These are phyloP conservation scores for barrel medic (Medicago truncatula) DNA, from an alignment of 306 rosid species.

Conservation along the genomic window MtrunA17r5.0-ANR NC_053049.1:39313001-39313500, in stretches of 20 bases:
- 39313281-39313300: background rate
- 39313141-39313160: slow-evolving; percentile 10
- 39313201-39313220: background rate
- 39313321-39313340: background rate
- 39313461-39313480: background rate
- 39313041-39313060: background rate
- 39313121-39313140: slow-evolving; percentile 3
- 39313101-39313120: background rate
- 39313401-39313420: background rate
- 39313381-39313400: background rate
- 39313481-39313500: background rate
- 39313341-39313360: background rate
- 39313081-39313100: background rate
- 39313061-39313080: background rate
- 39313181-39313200: background rate
- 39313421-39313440: slow-evolving; percentile 12
- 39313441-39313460: slow-evolving; percentile 1
- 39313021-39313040: slow-evolving; percentile 17
- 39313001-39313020: background rate
- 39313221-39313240: background rate
- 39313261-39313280: background rate
- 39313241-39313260: background rate
- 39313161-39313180: slow-evolving; percentile 2
- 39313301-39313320: background rate
- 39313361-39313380: background rate